Percentiles rank a stretch among this genome's conserved stretches.
These are phyloP conservation scores for Pythium folliculosum DNA, from an alignment of 352 stramenopile species.

Conservation along the genomic window DNA sequence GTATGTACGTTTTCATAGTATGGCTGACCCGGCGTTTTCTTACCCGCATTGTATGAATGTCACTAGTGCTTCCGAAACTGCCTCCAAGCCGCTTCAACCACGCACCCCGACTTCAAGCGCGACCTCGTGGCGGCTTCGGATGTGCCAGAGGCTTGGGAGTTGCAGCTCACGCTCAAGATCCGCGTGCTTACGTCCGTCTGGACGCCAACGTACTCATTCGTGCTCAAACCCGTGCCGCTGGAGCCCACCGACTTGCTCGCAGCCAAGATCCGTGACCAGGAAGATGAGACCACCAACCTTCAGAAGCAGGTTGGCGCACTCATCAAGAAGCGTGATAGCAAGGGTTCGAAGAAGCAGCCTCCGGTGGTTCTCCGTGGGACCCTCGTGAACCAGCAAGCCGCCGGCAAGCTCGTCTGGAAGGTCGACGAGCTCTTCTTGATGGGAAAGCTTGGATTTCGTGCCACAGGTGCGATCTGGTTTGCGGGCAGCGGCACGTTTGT, in stretches of 20 bases:
- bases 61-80: neutral
- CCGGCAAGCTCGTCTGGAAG: conserved; percentile 5
- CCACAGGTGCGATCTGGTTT: conserved; percentile 1
- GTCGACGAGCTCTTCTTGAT: neutral
- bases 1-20: neutral
- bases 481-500: conserved; percentile 1
- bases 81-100: neutral
- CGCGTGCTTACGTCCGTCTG: conserved; percentile 10
- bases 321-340: neutral
- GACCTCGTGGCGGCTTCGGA: neutral
- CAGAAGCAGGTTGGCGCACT: neutral
- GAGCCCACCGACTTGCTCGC: conserved; percentile 8
- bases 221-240: conserved; percentile 15
- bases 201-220: conserved; percentile 14
- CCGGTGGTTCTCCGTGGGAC: neutral
- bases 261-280: conserved; percentile 16
- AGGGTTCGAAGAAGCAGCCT: neutral
- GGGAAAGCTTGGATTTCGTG: neutral
- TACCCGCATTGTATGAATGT: too few species aligned
- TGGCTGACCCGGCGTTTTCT: too few species aligned
- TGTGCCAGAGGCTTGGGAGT: neutral
- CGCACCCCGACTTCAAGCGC: neutral
- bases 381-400: neutral
- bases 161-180: conserved; percentile 12
- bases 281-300: conserved; percentile 3